Evolutionary conservation across 2,329 filamentous ascomycete genomes (phyloP).

Genomic region (Pseudopithomyces chartarum): DNA sequence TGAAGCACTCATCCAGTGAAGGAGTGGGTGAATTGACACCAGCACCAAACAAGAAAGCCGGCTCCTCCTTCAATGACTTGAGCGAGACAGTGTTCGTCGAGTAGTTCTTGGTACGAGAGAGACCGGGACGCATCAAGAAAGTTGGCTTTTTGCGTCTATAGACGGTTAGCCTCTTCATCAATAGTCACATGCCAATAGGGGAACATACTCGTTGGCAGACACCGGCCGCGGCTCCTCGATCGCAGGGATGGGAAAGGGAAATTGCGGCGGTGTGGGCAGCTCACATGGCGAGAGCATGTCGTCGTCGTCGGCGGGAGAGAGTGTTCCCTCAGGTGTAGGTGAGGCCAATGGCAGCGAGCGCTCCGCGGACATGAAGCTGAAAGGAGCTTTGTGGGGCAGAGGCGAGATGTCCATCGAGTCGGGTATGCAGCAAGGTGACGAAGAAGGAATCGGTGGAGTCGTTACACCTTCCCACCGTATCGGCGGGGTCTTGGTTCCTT

Average conservation of each 20-base stretch:
- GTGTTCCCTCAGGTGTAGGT: constrained; percentile 63
- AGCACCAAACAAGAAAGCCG: constrained; percentile 76
- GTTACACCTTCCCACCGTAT: constrained; percentile 69
- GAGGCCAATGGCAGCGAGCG: constrained; percentile 71
- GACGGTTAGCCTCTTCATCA: constrained; percentile 23
- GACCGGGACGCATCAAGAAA: constrained; percentile 73
- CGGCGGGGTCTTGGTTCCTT: constrained; percentile 51
- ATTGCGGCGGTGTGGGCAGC: constrained; percentile 28
- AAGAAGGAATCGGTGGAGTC: constrained; percentile 82
- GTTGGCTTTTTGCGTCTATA: constrained; percentile 45
- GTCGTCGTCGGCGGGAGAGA: constrained; percentile 53
- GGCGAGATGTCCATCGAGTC: constrained; percentile 95
- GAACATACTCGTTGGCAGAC: constrained; percentile 45
- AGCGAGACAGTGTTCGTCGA: constrained; percentile 69
- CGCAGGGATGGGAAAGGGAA: constrained; percentile 27
- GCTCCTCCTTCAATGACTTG: constrained; percentile 63
- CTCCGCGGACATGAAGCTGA: constrained; percentile 58
- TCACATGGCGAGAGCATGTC: constrained; percentile 49
- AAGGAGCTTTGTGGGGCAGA: constrained; percentile 79
- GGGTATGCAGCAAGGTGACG: constrained; percentile 73
- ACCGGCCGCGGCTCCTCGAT: constrained; percentile 41
- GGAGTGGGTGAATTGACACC: constrained; percentile 63
- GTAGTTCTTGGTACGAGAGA: constrained; percentile 75
- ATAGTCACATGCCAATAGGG: not conserved
- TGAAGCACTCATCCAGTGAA: constrained; percentile 79